Evolutionary conservation across 495 filamentous ascomycete genomes (phyloP), one percentile per base, ranked within the genome.

Genomic region (Trichocladium uniseriatum): DNA sequence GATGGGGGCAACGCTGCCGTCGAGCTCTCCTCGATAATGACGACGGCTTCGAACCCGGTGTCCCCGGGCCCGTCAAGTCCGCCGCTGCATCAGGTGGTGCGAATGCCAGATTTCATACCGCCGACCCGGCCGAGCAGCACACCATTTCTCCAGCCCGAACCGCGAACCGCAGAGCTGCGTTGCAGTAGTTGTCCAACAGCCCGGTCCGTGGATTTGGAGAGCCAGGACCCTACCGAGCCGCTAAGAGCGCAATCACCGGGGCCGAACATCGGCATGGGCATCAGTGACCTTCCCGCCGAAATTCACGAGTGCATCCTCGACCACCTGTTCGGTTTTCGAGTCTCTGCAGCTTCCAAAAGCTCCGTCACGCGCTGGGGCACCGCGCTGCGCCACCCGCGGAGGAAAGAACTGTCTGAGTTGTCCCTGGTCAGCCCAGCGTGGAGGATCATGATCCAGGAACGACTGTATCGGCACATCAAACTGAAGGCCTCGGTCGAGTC

Each of bases 381-480:
- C 31, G 77, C 77, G 2, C 61, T 86, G 49, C 77, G 82, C 35
- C 81, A 86, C 60, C 80, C 82, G 11, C 71, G 83, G 39, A 72
- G 83, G 43, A 81, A 78, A 45, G 77, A 79, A 32, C 68, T 86
- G 5, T 81, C 81, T 3, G 78, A 82, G 41, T 55, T 86, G 35
- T 74, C 82, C n/a, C 59, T 82, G 42, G 79, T 84, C 18, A 80
- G 73, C 47, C 61, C 60, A 2, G 67, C 78, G 18, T 86, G 82
- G 82, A 74, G 79, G 51, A 61, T 71, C 8, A 56, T 87, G 42
- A 77, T 86, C 36, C 83, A 86, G 63, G 74, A 80, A 53, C 74
- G 83, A 15, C 72, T 87, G 5, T 87, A 83, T 61, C 70, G 83
- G 39, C 82, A 86, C 61, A 79, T 86, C 65, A 84, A 85, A 63